Conservation (phyloP, 2,329 filamentous ascomycete genomes). For the Calonectria pteridis region DNA sequence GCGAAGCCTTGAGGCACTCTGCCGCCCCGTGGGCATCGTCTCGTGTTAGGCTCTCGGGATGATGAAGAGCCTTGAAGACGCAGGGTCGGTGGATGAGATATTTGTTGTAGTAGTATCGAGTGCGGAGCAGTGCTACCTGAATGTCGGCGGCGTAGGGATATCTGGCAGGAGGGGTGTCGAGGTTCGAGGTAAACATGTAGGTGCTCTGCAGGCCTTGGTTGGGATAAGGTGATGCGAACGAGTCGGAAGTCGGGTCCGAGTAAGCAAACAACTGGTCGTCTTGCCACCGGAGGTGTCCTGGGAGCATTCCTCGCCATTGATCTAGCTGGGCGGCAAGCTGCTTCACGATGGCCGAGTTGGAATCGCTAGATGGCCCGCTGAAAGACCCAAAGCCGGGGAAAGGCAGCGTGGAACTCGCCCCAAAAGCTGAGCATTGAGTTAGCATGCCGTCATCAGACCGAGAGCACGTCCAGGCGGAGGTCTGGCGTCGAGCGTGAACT, state of each 20-base stretch:
- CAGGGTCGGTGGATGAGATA: conserved; percentile 70
- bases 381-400: conserved; percentile 35
- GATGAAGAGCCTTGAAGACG: conserved; percentile 70
- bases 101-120: conserved; percentile 70
- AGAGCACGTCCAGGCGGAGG: not conserved
- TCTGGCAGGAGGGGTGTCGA: conserved; percentile 42
- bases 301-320: conserved; percentile 69
- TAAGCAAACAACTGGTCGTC: conserved; percentile 58
- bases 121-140: conserved; percentile 68
- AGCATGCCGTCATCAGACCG: conserved; percentile 15
- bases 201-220: conserved; percentile 35
- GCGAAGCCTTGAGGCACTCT: conserved; percentile 67
- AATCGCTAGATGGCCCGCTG: conserved; percentile 27
- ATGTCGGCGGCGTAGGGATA: conserved; percentile 68
- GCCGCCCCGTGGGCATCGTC: conserved; percentile 68
- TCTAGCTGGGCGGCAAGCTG: conserved; percentile 67
- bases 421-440: conserved; percentile 35
- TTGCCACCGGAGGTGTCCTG: conserved; percentile 67
- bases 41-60: conserved; percentile 63
- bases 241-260: conserved; percentile 33
- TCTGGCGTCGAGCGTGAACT: conserved; percentile 42
- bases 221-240: conserved; percentile 35
- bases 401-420: conserved; percentile 20
- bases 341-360: conserved; percentile 54
- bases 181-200: conserved; percentile 41